These are phyloP conservation scores for Ascochyta lentis DNA, from an alignment of 2,329 filamentous ascomycete species.

Conservation along the genomic window DNA sequence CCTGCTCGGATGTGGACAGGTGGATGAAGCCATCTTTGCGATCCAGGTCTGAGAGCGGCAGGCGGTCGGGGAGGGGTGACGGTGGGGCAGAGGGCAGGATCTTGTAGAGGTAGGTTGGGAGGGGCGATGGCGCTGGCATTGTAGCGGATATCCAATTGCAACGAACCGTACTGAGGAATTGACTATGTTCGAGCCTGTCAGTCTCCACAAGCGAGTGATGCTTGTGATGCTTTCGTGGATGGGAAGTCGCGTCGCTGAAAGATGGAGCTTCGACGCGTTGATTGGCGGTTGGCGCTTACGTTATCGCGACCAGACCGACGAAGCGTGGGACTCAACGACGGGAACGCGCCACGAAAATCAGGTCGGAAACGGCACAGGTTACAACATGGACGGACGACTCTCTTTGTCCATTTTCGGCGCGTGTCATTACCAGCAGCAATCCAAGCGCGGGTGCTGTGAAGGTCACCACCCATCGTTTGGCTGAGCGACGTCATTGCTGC, in stretches of 20 bases:
- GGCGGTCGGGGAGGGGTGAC: slow-evolving; percentile 60
- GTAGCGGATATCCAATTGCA: background rate
- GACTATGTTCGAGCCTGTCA: background rate
- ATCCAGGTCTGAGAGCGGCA: slow-evolving; percentile 67
- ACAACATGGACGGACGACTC: slow-evolving; percentile 12
- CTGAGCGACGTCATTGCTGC: slow-evolving; percentile 14
- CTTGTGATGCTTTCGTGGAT: background rate
- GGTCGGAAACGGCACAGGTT: slow-evolving; percentile 16
- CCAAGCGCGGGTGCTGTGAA: background rate
- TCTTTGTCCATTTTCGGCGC: background rate
- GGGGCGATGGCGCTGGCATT: slow-evolving; percentile 44
- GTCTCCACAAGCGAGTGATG: background rate
- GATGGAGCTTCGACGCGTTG: slow-evolving; percentile 10
- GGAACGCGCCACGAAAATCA: slow-evolving; percentile 20
- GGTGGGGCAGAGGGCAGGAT: slow-evolving; percentile 63
- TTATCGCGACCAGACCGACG: slow-evolving; percentile 10
- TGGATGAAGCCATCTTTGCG: slow-evolving; percentile 67
- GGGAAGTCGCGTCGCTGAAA: slow-evolving; percentile 5
- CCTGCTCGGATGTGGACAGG: slow-evolving; percentile 63
- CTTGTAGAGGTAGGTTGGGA: slow-evolving; percentile 61
- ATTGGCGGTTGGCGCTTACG: slow-evolving; percentile 7
- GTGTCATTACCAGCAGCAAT: background rate
- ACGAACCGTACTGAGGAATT: background rate
- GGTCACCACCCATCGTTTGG: slow-evolving; percentile 3
- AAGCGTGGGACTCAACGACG: slow-evolving; percentile 16